A percentile compares a stretch with the other conserved stretches of the same genome.
phyloP scores from a whole-genome alignment of 2,329 filamentous ascomycete species.

The Rutstroemia sp. region DNA sequence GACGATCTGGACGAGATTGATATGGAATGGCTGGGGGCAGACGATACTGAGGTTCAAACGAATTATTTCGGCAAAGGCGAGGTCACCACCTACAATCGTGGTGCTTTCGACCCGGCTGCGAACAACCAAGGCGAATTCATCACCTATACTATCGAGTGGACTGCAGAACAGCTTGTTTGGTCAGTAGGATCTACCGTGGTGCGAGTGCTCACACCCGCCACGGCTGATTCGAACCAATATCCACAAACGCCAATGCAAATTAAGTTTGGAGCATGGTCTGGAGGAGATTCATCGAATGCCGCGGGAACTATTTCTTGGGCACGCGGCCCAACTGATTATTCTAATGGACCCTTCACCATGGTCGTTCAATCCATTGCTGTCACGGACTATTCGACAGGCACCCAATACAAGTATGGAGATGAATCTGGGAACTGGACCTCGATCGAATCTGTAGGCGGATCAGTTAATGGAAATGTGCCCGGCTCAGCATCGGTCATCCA shows the following conservation, averaged over 20 bases:
- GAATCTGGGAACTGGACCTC: constrained; percentile 71
- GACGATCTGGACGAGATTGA: constrained; percentile 95
- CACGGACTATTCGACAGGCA: constrained; percentile 89
- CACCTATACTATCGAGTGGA: constrained; percentile 92
- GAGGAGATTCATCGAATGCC: constrained; percentile 70
- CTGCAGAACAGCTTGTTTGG: constrained; percentile 76
- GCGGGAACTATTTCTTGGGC: constrained; percentile 86
- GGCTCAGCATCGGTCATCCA: constrained; percentile 34
- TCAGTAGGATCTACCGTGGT: constrained; percentile 71
- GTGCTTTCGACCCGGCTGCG: constrained; percentile 63
- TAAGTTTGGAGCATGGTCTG: constrained; percentile 87
- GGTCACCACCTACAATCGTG: constrained; percentile 79
- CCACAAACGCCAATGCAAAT: constrained; percentile 94
- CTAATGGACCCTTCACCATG: constrained; percentile 79
- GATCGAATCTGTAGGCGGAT: constrained; percentile 73
- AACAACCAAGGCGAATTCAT: constrained; percentile 69
- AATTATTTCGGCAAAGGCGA: constrained; percentile 97
- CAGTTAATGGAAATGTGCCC: constrained; percentile 57
- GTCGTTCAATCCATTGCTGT: constrained; percentile 67
- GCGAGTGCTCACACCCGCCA: constrained; percentile 62
- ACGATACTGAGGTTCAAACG: constrained; percentile 72
- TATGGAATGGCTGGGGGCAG: constrained; percentile 87
- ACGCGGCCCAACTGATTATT: constrained; percentile 77
- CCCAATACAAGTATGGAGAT: constrained; percentile 74
- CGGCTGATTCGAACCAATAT: constrained; percentile 68